phyloP scores from a whole-genome alignment of 1,139 yeast genomes.

The Sugiyamaella xylanicola region DNA sequence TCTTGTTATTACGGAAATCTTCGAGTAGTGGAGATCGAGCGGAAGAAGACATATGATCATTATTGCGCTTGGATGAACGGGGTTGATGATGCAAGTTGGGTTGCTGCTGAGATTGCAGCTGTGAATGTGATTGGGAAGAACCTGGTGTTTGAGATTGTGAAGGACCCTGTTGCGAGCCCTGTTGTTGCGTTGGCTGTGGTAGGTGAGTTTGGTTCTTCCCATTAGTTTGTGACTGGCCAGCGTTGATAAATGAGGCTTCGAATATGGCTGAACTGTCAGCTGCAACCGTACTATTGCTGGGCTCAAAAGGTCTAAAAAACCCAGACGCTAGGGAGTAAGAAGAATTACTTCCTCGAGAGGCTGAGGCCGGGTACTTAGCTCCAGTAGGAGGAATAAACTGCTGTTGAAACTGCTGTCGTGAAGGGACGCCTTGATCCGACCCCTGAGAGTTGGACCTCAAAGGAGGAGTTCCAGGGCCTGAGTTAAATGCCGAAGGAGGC shows the following conservation, averaged over 20 bases:
- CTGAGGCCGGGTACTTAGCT: constrained; percentile 24
- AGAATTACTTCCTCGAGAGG: constrained; percentile 20
- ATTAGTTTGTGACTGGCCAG: neutral
- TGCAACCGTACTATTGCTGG: neutral
- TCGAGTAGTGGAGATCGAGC: constrained; percentile 64
- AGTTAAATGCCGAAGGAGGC: constrained; percentile 11
- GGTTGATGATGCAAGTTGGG: neutral
- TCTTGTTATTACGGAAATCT: constrained; percentile 74
- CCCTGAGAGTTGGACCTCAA: constrained; percentile 22
- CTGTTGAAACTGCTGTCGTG: constrained; percentile 10
- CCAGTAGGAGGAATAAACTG: constrained; percentile 13
- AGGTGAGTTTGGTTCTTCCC: constrained; percentile 1
- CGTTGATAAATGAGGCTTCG: constrained; percentile 1
- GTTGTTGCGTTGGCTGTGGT: constrained; percentile 1
- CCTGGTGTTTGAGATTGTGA: neutral
- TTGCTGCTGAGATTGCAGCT: neutral
- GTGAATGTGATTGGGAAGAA: too few relatives aligned
- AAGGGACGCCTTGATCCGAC: constrained; percentile 18
- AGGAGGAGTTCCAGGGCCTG: constrained; percentile 24
- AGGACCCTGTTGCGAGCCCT: neutral
- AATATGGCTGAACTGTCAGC: constrained; percentile 6
- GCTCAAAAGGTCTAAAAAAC: constrained; percentile 46
- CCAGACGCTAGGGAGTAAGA: constrained; percentile 67
- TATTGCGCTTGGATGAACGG: constrained; percentile 1
- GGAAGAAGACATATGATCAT: constrained; percentile 11